Base-by-base conservation (phyloP, 2,329 filamentous ascomycete species). In the Tolypocladium guangdongense region DNA sequence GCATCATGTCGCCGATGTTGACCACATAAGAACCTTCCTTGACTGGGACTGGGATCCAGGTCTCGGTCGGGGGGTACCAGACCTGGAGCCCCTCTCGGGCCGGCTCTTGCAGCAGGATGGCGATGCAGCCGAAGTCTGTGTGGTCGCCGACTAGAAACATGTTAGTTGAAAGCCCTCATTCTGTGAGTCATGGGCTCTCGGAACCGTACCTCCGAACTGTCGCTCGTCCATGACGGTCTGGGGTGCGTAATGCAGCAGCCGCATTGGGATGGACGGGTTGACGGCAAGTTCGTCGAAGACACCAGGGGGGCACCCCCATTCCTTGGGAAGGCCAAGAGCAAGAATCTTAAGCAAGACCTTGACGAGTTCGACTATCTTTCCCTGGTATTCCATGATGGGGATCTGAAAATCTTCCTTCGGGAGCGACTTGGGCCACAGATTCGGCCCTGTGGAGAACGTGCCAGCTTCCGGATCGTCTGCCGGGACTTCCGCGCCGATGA, bases 1-100 rank as follows among this genome's bases (percentile, higher is more conserved):
- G 59, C 55, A 71, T 60, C 62, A 71, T 63, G 51, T 71, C 67
- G 10, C 68, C 68, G 22, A 69, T 64, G 41, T 72, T 71, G 55
- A 70, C 64, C 11, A 71, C 67, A 41, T 65, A 70, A 4, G 63
- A 61, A 20, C 60, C 57, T 49, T 63, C 57, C 37, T 62, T 62
- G 1, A 63, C 63, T 1, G 65, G 64, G 0, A 70, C 65, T 0
- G 61, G 57, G 18, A 65, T 62, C 64, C 63, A 66, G 10, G 57
- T 60, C 53, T 61, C 59, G 0, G 57, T 62, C 4, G 58, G 59
- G 5, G 60, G 62, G 39, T 64, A 61, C 59, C 58, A 66, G 2
- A 66, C 63, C 27, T 66, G 56, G 1, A 66, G 56, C 0, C 65
- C 64, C 49, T 63, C 58, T 1, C 54, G 62, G 48, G 56, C 58